Conservation (phyloP, 129 eudicot species). For the Dittrichia graveolens region DNA sequence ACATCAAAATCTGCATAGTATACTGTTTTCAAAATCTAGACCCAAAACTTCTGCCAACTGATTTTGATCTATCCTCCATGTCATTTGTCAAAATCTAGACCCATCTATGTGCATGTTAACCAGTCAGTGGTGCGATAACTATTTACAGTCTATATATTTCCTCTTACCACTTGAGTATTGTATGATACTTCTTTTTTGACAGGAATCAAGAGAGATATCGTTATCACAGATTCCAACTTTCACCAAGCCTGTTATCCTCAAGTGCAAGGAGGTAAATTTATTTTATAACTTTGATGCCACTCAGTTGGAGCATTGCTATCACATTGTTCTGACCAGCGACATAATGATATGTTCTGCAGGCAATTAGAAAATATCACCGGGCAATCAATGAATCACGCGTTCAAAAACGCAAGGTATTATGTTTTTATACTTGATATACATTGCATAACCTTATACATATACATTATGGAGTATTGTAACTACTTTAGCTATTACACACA, state of each 20-base stretch:
- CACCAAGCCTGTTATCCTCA: slow-evolving; percentile 60
- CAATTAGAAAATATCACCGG: slow-evolving; percentile 85
- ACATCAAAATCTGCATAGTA: not conserved
- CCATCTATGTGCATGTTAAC: not conserved
- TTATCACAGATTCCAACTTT: slow-evolving; percentile 72
- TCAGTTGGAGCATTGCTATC: not conserved
- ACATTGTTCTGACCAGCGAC: slow-evolving; percentile 5
- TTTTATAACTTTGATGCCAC: slow-evolving; percentile 12
- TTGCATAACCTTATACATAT: not conserved
- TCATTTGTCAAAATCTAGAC: not conserved
- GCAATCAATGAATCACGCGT: slow-evolving; percentile 99
- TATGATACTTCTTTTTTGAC: slow-evolving; percentile 26
- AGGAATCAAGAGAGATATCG: slow-evolving; percentile 96
- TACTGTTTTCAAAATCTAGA: not conserved
- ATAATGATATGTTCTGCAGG: slow-evolving; percentile 49
- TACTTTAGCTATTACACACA: not conserved
- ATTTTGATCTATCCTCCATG: not conserved
- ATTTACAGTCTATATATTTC: not conserved
- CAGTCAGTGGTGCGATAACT: not conserved
- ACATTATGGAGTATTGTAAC: not conserved
- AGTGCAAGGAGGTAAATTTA: slow-evolving; percentile 77
- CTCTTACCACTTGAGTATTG: not conserved
- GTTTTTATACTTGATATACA: slow-evolving; percentile 23
- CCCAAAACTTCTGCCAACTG: not conserved
- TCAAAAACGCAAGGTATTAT: slow-evolving; percentile 83